Evolutionary conservation across 345 rosid species (phyloP).

Genomic region (Iberis pinnata): DNA sequence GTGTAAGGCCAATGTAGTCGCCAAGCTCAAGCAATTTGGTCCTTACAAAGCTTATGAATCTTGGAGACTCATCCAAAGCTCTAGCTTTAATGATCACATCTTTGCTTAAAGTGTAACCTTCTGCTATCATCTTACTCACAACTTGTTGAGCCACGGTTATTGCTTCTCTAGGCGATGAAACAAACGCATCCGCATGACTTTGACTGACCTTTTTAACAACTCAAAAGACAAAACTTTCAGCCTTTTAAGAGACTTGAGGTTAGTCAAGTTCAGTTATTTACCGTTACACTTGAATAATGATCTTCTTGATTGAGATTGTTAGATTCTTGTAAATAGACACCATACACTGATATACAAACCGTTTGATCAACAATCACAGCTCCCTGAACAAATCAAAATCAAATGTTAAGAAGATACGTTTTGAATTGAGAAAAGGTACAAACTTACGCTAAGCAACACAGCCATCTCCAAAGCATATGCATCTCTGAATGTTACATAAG

Average conservation of each 20-base stretch:
- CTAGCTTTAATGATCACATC: conserved; percentile 67
- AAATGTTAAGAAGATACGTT: neutral
- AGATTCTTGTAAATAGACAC: conserved; percentile 46
- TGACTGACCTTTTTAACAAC: conserved; percentile 26
- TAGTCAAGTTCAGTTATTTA: neutral
- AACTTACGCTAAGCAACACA: conserved; percentile 72
- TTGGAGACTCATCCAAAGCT: conserved; percentile 59
- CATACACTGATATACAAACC: conserved; percentile 58
- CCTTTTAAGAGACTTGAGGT: neutral
- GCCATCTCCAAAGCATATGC: conserved; percentile 77
- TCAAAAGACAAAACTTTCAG: conserved; percentile 1
- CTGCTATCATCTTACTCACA: conserved; percentile 65
- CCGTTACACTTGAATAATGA: conserved; percentile 33
- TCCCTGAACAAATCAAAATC: conserved; percentile 48
- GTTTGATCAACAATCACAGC: conserved; percentile 70
- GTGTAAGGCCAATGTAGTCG: conserved; percentile 57
- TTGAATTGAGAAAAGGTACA: neutral
- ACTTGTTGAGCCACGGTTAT: conserved; percentile 71
- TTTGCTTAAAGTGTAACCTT: conserved; percentile 68
- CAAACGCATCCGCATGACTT: conserved; percentile 36
- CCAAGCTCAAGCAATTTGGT: conserved; percentile 65
- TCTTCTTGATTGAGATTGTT: conserved; percentile 38
- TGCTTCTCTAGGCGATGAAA: conserved; percentile 62
- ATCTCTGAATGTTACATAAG: conserved; percentile 72
- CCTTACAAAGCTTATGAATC: conserved; percentile 51